Conservation (phyloP, 2,329 filamentous ascomycete species). For the Daldinia eschscholtzii region DNA sequence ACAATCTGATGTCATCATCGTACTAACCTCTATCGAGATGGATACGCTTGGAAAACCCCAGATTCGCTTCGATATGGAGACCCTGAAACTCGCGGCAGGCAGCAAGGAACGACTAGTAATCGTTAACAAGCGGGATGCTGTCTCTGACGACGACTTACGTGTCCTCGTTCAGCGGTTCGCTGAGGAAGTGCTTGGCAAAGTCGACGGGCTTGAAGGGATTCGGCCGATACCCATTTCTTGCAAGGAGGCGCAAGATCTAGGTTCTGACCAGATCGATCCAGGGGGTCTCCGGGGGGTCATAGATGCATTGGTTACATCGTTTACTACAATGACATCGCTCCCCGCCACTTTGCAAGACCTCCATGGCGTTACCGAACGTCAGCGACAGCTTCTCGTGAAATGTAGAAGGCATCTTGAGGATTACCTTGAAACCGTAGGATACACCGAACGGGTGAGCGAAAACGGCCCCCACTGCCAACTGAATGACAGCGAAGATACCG, state of each 20-base stretch:
- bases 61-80: constrained; percentile 68
- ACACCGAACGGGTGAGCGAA: constrained; percentile 33
- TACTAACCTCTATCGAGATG: constrained; percentile 79
- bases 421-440: constrained; percentile 73
- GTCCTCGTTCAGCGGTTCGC: constrained; percentile 59
- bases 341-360: constrained; percentile 82
- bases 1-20: constrained; percentile 87
- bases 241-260: constrained; percentile 63
- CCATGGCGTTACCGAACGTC: constrained; percentile 89
- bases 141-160: constrained; percentile 54
- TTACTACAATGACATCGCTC: constrained; percentile 77
- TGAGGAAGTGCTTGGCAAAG: constrained; percentile 53
- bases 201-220: constrained; percentile 57
- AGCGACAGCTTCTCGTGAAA: constrained; percentile 81
- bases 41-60: constrained; percentile 52
- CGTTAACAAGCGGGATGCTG: constrained; percentile 72
- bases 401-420: constrained; percentile 79
- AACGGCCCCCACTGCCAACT: constrained; percentile 50
- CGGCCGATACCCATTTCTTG: constrained; percentile 78
- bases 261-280: constrained; percentile 60
- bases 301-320: constrained; percentile 73
- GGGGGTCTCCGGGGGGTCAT: constrained; percentile 79
- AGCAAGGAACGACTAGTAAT: constrained; percentile 66
- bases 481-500: constrained; percentile 64
- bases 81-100: constrained; percentile 64